These are phyloP conservation scores for Cystofilobasidium macerans DNA, from an alignment of 768 basidiomycete genomes.

Conservation along the genomic window DNA sequence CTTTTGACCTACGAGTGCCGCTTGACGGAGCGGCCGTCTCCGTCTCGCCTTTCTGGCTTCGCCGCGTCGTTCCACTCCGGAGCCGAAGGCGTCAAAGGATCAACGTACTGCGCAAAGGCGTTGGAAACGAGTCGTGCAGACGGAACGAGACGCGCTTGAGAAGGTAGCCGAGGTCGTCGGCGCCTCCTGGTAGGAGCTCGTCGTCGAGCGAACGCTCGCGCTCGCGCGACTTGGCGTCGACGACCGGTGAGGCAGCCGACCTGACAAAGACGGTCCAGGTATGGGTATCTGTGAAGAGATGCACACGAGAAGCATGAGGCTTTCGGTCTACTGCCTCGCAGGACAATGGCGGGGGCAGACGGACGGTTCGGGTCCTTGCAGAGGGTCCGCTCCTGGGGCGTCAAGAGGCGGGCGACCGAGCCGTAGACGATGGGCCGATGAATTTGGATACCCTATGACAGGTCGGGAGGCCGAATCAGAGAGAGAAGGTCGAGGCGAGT, in stretches of 20 bases:
- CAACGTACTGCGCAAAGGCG: constrained; percentile 70
- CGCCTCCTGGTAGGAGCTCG: constrained; percentile 51
- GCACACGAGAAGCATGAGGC: too few relatives aligned
- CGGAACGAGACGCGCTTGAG: constrained; percentile 96
- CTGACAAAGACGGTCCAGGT: constrained; percentile 93
- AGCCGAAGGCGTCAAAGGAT: too few relatives aligned
- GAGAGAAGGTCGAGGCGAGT: background rate
- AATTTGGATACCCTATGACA: constrained; percentile 64
- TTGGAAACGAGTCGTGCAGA: constrained; percentile 89
- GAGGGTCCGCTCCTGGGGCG: constrained; percentile 48
- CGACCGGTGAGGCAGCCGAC: constrained; percentile 62
- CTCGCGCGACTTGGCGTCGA: constrained; percentile 36
- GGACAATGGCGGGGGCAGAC: constrained; percentile 1
- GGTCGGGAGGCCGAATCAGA: too few relatives aligned
- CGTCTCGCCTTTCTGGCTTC: too few relatives aligned
- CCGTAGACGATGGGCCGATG: constrained; percentile 90
- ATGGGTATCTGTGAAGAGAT: constrained; percentile 52
- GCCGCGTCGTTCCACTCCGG: too few relatives aligned
- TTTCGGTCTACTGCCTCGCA: too few relatives aligned
- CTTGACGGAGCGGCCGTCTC: too few relatives aligned
- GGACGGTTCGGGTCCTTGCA: constrained; percentile 32
- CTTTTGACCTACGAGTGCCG: too few relatives aligned
- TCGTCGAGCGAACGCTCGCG: constrained; percentile 47
- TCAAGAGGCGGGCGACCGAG: constrained; percentile 73
- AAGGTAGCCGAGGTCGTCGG: constrained; percentile 80